phyloP scores from a whole-genome alignment of 2,329 filamentous ascomycete genomes.

The Calonectria pseudoreteaudii region DNA sequence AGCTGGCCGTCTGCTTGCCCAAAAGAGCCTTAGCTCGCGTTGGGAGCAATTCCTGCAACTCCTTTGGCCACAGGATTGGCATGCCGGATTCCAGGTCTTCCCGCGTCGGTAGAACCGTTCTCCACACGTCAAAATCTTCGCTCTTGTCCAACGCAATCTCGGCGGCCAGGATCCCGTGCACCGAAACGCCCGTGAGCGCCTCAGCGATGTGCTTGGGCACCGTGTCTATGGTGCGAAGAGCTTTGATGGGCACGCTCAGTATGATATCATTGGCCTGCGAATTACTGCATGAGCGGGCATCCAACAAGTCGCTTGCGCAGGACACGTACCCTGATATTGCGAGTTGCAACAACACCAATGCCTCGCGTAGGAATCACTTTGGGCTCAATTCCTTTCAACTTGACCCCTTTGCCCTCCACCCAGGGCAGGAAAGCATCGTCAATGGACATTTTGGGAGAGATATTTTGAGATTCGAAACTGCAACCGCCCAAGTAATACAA shows the following conservation, averaged over 20 bases:
- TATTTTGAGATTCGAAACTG: not conserved
- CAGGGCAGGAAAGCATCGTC: constrained; percentile 67
- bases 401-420: constrained; percentile 62
- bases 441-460: constrained; percentile 34
- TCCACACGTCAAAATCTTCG: constrained; percentile 68
- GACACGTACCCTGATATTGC: constrained; percentile 69
- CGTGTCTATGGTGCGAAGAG: constrained; percentile 73
- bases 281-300: constrained; percentile 5
- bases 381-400: constrained; percentile 70
- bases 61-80: constrained; percentile 59
- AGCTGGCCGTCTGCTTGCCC: constrained; percentile 61
- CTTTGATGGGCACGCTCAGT: constrained; percentile 72
- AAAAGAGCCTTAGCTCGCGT: constrained; percentile 58
- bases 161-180: constrained; percentile 80
- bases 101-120: constrained; percentile 73
- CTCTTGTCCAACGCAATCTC: constrained; percentile 69
- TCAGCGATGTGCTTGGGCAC: constrained; percentile 66
- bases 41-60: constrained; percentile 61
- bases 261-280: constrained; percentile 64
- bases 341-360: constrained; percentile 80
- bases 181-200: constrained; percentile 66
- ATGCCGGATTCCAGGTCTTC: constrained; percentile 64
- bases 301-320: not conserved
- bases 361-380: constrained; percentile 77
- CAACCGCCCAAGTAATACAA: not conserved